Percentiles rank a stretch among this genome's conserved stretches.
phyloP scores from a whole-genome alignment of 176 grass and related monocot genomes.

The Triticum aestivum region IWGSC_CS_RefSeq_v2.1 NC_057811.1:411358971-411359470 shows the following conservation, averaged over 20 bases:
- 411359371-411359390: not conserved
- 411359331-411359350: not conserved
- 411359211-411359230: not conserved
- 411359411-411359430: not conserved
- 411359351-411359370: not conserved
- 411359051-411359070: not conserved
- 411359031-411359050: not conserved
- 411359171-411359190: slow-evolving; percentile 9
- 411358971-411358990: not conserved
- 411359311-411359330: slow-evolving; percentile 18
- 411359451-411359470: not conserved
- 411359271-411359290: not conserved
- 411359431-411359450: not conserved
- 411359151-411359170: not conserved
- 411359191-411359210: not conserved
- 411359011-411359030: not conserved
- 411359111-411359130: not conserved
- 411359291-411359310: not conserved
- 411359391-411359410: not conserved
- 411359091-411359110: not conserved
- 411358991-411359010: slow-evolving; percentile 7
- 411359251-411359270: not conserved
- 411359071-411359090: not conserved
- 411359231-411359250: not conserved
- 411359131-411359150: not conserved